A percentile compares a stretch with the other conserved stretches of the same genome.
phyloP scores from a whole-genome alignment of 306 rosid species.

The Fagus sylvatica region DNA sequence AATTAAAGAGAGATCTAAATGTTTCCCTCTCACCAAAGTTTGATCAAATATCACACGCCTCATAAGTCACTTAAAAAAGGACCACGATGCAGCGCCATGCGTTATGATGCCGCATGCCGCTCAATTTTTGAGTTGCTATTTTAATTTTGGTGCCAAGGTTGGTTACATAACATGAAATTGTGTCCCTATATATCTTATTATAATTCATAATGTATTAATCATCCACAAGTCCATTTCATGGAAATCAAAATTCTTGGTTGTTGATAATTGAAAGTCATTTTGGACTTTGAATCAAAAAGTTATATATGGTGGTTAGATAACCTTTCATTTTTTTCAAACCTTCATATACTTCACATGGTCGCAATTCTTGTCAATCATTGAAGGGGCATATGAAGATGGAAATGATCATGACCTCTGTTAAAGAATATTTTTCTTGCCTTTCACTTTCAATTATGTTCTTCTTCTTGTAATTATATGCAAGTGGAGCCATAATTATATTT shows the following conservation, averaged over 20 bases:
- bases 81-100: constrained; percentile 51
- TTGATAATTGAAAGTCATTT: constrained; percentile 30
- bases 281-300: background rate
- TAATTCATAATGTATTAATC: background rate
- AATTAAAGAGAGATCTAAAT: constrained; percentile 13
- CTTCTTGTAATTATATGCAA: constrained; percentile 33
- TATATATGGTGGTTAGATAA: constrained; percentile 27
- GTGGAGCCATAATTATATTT: constrained; percentile 44
- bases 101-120: constrained; percentile 52
- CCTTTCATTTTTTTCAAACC: constrained; percentile 27
- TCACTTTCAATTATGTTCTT: constrained; percentile 22
- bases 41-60: constrained; percentile 23
- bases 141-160: background rate
- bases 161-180: background rate
- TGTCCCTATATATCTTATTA: background rate
- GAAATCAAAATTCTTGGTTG: constrained; percentile 11
- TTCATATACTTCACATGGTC: constrained; percentile 56
- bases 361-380: constrained; percentile 63
- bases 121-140: constrained; percentile 13
- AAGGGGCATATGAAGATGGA: constrained; percentile 41
- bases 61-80: constrained; percentile 18
- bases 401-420: constrained; percentile 35
- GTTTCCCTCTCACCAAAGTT: constrained; percentile 21
- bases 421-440: constrained; percentile 10
- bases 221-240: background rate